Evolutionary conservation across 768 basidiomycete species (phyloP).

Genomic region (Panaeolus cyanescens): DNA sequence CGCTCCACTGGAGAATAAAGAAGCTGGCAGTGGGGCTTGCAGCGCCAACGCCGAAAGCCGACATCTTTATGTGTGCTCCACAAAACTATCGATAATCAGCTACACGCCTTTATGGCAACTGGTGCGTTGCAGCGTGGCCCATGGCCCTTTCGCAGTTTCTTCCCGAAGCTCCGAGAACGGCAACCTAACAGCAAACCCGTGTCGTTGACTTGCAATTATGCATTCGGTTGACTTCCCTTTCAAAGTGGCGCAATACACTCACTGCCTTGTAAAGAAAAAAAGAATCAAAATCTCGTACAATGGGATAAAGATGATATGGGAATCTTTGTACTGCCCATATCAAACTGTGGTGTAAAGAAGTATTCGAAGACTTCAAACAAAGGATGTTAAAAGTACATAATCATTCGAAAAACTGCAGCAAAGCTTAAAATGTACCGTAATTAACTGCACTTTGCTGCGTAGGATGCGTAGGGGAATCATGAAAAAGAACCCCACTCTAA

Average conservation of each 20-base stretch:
- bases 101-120: not conserved
- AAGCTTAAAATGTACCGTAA: not conserved
- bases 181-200: not conserved
- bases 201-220: not conserved
- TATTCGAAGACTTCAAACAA: too few relatives aligned
- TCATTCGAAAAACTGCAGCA: not conserved
- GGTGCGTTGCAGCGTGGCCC: not conserved
- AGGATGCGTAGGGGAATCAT: too few relatives aligned
- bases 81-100: not conserved
- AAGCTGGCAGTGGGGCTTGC: not conserved
- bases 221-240: not conserved
- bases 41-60: not conserved
- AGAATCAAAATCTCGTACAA: not conserved
- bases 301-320: not conserved
- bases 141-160: not conserved
- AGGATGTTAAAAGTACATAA: not conserved
- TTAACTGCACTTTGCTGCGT: not conserved
- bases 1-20: not conserved
- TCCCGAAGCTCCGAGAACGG: slow-evolving; percentile 1
- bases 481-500: slow-evolving; percentile 3
- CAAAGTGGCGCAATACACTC: not conserved
- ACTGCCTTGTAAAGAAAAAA: not conserved
- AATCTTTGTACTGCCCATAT: not conserved
- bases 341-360: not conserved
- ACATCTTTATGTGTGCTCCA: not conserved